Conservation (phyloP, 192 early-diverging fungal species). For the Rhizoclosmatium globosum region DNA sequence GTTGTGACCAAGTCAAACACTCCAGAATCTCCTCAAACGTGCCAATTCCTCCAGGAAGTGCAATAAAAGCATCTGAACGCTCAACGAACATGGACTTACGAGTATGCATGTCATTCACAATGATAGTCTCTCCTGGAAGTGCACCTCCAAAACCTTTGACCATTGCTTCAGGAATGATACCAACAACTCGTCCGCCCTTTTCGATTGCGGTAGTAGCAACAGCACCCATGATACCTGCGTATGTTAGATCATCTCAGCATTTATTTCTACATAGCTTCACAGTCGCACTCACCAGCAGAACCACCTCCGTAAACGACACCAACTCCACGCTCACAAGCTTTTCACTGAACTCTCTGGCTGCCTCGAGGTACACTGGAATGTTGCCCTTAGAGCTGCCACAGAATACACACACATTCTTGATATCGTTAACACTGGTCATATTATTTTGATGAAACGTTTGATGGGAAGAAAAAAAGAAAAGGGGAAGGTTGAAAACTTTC, state of each 20-base stretch:
- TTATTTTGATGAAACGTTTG: no score
- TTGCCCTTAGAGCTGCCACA: constrained; percentile 48
- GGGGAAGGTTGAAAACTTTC: no score
- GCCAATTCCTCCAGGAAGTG: constrained; percentile 87
- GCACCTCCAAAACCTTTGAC: constrained; percentile 32
- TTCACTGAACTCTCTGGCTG: constrained; percentile 34
- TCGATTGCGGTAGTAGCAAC: constrained; percentile 72
- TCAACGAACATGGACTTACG: constrained; percentile 82
- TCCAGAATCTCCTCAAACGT: constrained; percentile 78
- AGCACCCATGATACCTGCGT: constrained; percentile 74
- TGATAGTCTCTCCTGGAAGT: constrained; percentile 57
- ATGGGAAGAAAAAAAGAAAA: no score
- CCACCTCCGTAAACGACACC: constrained; percentile 56
- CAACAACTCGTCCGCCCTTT: constrained; percentile 71
- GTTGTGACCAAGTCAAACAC: constrained; percentile 57
- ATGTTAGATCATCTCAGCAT: not conserved
- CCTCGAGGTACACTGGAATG: constrained; percentile 34
- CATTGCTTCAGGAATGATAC: constrained; percentile 79
- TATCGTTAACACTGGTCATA: no score
- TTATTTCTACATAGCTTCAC: not conserved
- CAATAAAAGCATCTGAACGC: constrained; percentile 74
- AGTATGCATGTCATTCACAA: constrained; percentile 84
- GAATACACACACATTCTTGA: constrained; percentile 56
- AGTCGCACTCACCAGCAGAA: constrained; percentile 48
- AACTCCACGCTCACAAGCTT: constrained; percentile 22